phyloP scores from a whole-genome alignment of 441 rosid species.

The Codiaeum variegatum region DNA sequence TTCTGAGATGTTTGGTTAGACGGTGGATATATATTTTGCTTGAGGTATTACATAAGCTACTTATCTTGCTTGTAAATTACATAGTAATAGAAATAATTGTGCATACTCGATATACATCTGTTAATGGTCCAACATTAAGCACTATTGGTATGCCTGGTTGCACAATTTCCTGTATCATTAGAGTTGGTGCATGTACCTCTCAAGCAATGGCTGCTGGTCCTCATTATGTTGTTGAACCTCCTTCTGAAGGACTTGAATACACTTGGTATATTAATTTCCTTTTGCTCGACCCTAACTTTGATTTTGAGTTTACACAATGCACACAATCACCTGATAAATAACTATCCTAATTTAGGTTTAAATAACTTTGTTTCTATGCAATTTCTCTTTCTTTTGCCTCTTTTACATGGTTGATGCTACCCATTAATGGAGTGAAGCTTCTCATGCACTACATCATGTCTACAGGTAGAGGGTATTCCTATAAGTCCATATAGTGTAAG shows the following conservation, averaged over 20 bases:
- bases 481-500: slow-evolving; percentile 87
- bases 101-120: no score
- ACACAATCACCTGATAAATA: not conserved
- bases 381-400: slow-evolving; percentile 17
- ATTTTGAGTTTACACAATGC: not conserved
- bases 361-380: slow-evolving; percentile 19
- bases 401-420: slow-evolving; percentile 18
- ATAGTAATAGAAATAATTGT: no score
- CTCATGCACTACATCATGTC: slow-evolving; percentile 23
- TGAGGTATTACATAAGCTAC: no score
- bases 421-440: slow-evolving; percentile 22
- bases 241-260: slow-evolving; percentile 88
- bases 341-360: slow-evolving; percentile 16
- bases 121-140: slow-evolving; percentile 94
- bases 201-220: slow-evolving; percentile 99
- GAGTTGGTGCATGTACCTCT: slow-evolving; percentile 97
- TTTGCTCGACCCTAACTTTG: slow-evolving; percentile 18
- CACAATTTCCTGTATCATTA: slow-evolving; percentile 89
- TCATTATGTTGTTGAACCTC: slow-evolving; percentile 91
- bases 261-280: slow-evolving; percentile 60
- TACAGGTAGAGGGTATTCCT: slow-evolving; percentile 78
- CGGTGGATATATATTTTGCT: no score
- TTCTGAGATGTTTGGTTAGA: no score
- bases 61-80: no score
- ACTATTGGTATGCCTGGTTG: slow-evolving; percentile 99